These are phyloP conservation scores for Umbelopsis ramanniana DNA, from an alignment of 192 early-diverging fungal species.

Conservation along the genomic window DNA sequence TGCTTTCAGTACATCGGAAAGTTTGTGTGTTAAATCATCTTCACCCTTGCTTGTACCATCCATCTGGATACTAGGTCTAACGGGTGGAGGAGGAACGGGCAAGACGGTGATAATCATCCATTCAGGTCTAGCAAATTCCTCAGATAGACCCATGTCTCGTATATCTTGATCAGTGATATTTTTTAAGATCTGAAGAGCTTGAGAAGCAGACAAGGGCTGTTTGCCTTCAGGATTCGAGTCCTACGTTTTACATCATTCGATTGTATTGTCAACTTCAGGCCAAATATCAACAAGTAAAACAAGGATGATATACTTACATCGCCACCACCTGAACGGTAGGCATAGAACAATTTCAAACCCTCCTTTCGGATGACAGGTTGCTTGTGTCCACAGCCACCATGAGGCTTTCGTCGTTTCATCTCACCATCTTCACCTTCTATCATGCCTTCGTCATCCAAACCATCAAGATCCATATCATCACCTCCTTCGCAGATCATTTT, in stretches of 20 bases:
- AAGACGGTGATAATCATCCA: constrained; percentile 98
- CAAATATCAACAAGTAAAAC: not conserved
- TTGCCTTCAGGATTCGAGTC: constrained; percentile 61
- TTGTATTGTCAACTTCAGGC: not conserved
- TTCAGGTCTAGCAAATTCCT: constrained; percentile 93
- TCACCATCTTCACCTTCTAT: constrained; percentile 48
- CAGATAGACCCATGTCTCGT: constrained; percentile 82
- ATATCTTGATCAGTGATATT: constrained; percentile 88
- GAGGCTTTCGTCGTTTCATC: constrained; percentile 60
- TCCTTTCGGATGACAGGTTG: constrained; percentile 86
- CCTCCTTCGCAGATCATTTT: constrained; percentile 83
- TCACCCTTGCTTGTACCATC: constrained; percentile 86
- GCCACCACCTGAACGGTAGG: constrained; percentile 38
- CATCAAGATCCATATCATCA: constrained; percentile 64
- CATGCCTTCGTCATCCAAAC: constrained; percentile 49
- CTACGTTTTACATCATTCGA: constrained; percentile 27
- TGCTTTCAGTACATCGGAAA: constrained; percentile 92
- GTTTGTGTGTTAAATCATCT: constrained; percentile 97
- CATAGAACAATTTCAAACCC: constrained; percentile 70
- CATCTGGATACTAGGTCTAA: constrained; percentile 95
- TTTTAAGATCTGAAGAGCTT: constrained; percentile 82
- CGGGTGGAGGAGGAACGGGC: constrained; percentile 95
- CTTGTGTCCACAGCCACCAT: constrained; percentile 85
- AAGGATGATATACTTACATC: constrained; percentile 25
- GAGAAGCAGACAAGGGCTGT: constrained; percentile 70